These are phyloP conservation scores for Pythium utonaiense DNA, from an alignment of 352 stramenopile species.

Conservation along the genomic window DNA sequence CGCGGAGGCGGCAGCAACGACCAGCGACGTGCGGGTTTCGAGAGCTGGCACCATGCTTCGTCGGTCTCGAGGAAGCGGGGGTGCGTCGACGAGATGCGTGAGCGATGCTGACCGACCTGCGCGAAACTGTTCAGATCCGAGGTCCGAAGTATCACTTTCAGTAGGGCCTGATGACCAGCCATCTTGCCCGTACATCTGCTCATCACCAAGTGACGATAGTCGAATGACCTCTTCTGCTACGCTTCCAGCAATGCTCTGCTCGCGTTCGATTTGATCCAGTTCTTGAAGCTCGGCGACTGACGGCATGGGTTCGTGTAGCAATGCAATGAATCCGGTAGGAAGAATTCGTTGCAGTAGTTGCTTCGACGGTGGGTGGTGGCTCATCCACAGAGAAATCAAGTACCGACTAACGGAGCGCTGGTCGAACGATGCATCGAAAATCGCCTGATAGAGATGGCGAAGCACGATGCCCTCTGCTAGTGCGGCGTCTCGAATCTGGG, in stretches of 20 bases:
- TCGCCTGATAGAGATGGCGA: conserved; percentile 89
- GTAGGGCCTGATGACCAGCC: conserved; percentile 7
- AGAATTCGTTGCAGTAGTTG: conserved; percentile 89
- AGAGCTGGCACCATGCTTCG: conserved; percentile 22
- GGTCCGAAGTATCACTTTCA: background rate
- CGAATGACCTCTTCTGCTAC: conserved; percentile 27
- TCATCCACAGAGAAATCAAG: conserved; percentile 95
- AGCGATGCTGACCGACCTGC: conserved; percentile 10
- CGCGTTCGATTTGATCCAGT: conserved; percentile 84
- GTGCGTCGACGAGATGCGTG: conserved; percentile 6
- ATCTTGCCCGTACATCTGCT: conserved; percentile 19
- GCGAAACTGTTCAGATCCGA: background rate
- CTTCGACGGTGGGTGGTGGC: conserved; percentile 85
- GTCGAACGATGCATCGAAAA: conserved; percentile 92
- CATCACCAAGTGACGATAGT: conserved; percentile 23
- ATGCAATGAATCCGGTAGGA: conserved; percentile 83
- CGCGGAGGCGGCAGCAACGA: conserved; percentile 15
- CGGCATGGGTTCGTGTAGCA: conserved; percentile 83
- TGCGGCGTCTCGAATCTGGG: conserved; percentile 87
- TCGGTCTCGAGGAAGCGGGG: conserved; percentile 6
- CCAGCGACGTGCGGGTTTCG: conserved; percentile 35
- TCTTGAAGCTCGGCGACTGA: conserved; percentile 79
- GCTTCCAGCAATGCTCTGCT: conserved; percentile 27
- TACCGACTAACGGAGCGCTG: conserved; percentile 93
- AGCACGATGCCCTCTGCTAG: conserved; percentile 92